Evolutionary conservation across 192 early-diverging fungal species (phyloP), one percentile per base, ranked within the genome.

Genomic region (Backusella morwellensis): DNA sequence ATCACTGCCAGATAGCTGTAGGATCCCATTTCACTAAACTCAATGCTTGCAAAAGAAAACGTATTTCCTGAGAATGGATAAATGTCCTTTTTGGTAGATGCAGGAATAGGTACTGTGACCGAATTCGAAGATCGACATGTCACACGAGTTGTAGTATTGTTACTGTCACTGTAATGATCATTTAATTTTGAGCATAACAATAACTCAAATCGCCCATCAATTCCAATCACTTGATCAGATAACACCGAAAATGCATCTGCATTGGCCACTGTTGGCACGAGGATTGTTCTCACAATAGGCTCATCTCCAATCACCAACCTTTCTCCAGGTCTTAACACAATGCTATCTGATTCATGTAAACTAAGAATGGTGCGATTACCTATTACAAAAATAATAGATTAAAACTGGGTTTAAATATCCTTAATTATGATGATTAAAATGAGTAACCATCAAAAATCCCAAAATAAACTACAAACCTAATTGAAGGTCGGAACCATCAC

Each of bases 151-250:
- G 50, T 72, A 15, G 50, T 77, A 14, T 29, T 63, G 26, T 14
- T 63, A 12, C 21, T 63, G 3, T 63, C 56, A 26, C 35, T 14
- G 23, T 71, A 63, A 12, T 42, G 73, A n/a, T 74, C 75, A 42
- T 86, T 74, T n/a, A 68, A 56, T n/a, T 72, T 81, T 14, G 79
- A 86, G 72, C 89, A 90, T 26, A 90, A 68, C 4, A 87, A 54
- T 11, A 90, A 8, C 44, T 81, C 70, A 14, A 87, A 70, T 11
- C 73, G 66, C 1, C 80, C 70, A 42, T 50, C 14, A 42, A 76
- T 70, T 23, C 75, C 85, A 35, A 82, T 70, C 7, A 54, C 41
- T 40, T 82, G 77, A 77, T 85, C 80, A 0, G 86, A 82, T 36
- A 90, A 41, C 1, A 88, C 21, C 26, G 75, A 42, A 26, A 88